Percentiles rank a stretch among this genome's conserved stretches.
Evolutionary conservation across 805 yeast species (phyloP).

Genomic region (Kluyveromyces lactis): DNA sequence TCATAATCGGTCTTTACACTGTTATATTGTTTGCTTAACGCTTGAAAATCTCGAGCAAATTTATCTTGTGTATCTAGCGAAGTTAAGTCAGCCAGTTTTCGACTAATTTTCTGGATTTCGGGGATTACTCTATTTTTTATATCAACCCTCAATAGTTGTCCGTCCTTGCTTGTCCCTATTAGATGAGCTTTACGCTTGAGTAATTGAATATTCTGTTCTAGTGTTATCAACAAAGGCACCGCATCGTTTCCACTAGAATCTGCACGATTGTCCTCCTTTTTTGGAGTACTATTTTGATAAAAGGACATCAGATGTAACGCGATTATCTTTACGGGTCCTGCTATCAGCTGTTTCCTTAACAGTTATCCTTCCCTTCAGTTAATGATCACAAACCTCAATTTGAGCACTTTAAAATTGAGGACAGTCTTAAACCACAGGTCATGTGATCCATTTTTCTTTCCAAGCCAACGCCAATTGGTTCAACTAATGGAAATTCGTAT

Average conservation of each 20-base stretch:
- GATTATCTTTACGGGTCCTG: too few relatives aligned
- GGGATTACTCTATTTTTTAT: conserved; percentile 21
- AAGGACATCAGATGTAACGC: neutral
- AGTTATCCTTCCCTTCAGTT: too few relatives aligned
- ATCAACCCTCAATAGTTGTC: conserved; percentile 25
- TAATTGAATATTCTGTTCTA: conserved; percentile 11
- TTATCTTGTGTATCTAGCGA: conserved; percentile 23
- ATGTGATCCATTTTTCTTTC: too few relatives aligned
- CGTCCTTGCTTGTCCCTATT: conserved; percentile 30
- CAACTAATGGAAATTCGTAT: too few relatives aligned
- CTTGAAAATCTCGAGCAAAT: conserved; percentile 47
- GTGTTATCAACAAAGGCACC: conserved; percentile 3
- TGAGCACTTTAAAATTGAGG: too few relatives aligned
- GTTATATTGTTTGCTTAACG: conserved; percentile 40
- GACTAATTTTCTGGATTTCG: conserved; percentile 12
- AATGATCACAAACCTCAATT: too few relatives aligned
- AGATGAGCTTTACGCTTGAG: conserved; percentile 10
- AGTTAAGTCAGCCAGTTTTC: conserved; percentile 11
- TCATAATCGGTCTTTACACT: conserved; percentile 37
- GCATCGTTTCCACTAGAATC: conserved; percentile 3
- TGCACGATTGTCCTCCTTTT: conserved; percentile 1
- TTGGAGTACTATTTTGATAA: conserved; percentile 3
- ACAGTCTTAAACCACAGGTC: too few relatives aligned
- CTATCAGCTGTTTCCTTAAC: too few relatives aligned
- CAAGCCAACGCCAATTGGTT: too few relatives aligned